A percentile compares a stretch with the other conserved stretches of the same genome.
These are phyloP conservation scores for Gossypium herbaceum DNA, from an alignment of 345 rosid species.

Conservation along the genomic window DNA sequence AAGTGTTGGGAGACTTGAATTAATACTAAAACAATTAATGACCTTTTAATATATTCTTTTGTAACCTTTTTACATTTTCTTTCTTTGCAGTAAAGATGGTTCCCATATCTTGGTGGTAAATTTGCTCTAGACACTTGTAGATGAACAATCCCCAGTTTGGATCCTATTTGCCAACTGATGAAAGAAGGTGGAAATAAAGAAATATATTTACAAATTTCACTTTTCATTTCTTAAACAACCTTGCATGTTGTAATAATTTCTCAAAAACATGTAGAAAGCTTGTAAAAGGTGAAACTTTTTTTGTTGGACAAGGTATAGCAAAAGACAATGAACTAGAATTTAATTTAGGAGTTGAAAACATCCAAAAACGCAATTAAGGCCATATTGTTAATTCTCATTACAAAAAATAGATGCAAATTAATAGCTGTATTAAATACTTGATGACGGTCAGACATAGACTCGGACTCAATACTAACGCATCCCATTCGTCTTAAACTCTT, in stretches of 20 bases:
- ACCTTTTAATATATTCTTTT: background rate
- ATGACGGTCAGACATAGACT: background rate
- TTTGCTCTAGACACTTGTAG: no score
- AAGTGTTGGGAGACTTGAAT: background rate
- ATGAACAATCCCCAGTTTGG: no score
- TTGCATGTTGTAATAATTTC: no score
- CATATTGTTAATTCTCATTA: background rate
- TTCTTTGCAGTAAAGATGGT: background rate
- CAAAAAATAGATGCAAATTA: background rate
- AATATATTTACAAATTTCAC: no score
- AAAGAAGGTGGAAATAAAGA: no score
- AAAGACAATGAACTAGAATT: background rate
- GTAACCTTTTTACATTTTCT: background rate
- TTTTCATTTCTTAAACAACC: no score
- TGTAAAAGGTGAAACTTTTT: background rate
- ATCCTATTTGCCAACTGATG: no score
- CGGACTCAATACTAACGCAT: background rate
- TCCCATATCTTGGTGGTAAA: no score
- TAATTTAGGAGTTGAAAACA: background rate
- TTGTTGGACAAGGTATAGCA: background rate
- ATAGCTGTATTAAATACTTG: background rate
- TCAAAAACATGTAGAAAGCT: no score
- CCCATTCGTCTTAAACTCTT: background rate
- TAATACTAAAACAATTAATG: constrained; percentile 5
- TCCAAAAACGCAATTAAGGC: background rate